These are phyloP conservation scores for Prunus yedoensis DNA, from an alignment of 331 rosid genomes.

Conservation along the genomic window DNA sequence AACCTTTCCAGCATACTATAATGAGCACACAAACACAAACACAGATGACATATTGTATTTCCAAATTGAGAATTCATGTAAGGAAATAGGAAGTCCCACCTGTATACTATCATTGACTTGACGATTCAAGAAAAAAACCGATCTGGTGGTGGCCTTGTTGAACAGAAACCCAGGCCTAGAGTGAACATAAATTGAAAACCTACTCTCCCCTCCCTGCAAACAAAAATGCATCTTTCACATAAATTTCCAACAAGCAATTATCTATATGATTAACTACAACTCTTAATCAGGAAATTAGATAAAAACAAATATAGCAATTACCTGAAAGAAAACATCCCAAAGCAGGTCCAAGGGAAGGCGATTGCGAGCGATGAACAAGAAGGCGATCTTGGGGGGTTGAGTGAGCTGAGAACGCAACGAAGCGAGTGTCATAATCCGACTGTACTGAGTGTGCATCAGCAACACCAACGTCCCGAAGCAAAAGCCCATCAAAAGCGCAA, in stretches of 20 bases:
- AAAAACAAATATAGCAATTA: conserved; percentile 8
- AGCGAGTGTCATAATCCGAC: conserved; percentile 54
- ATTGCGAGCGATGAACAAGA: conserved; percentile 91
- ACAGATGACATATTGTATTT: background rate
- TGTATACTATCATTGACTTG: conserved; percentile 93
- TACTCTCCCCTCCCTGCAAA: conserved; percentile 68
- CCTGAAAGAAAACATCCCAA: conserved; percentile 94
- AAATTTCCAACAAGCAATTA: background rate
- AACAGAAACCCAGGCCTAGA: conserved; percentile 90
- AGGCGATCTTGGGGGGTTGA: conserved; percentile 70
- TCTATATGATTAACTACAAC: background rate
- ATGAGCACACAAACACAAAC: background rate
- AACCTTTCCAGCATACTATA: background rate
- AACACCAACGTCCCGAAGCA: conserved; percentile 66
- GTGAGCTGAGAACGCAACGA: conserved; percentile 49
- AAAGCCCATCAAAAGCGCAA: conserved; percentile 46
- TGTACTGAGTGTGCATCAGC: conserved; percentile 64
- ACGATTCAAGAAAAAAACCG: conserved; percentile 74
- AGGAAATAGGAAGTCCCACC: conserved; percentile 44
- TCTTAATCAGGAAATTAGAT: background rate
- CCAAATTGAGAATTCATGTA: conserved; percentile 7
- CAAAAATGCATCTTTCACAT: background rate
- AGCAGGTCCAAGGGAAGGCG: conserved; percentile 83
- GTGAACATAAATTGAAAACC: conserved; percentile 84
- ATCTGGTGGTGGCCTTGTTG: conserved; percentile 81